Evolutionary conservation across 352 stramenopile genomes (phyloP).

Genomic region (Globisporangium yorkense): DNA sequence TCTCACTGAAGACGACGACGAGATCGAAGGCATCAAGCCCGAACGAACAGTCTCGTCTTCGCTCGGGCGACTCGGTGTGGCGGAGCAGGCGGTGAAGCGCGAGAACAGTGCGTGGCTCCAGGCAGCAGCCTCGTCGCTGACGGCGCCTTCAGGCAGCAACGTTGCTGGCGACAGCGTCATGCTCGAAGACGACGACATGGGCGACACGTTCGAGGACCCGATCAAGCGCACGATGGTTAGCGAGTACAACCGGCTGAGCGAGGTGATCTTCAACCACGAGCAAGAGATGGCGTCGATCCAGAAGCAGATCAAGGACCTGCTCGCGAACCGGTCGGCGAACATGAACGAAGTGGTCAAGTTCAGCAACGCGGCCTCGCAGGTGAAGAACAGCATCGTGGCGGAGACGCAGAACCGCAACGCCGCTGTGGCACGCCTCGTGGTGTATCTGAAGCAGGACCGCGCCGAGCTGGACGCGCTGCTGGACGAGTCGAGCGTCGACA

Average conservation of each 20-base stretch:
- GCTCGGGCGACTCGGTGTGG: background rate
- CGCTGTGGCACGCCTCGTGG: conserved; percentile 35
- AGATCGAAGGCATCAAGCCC: conserved; percentile 2
- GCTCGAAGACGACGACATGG: conserved; percentile 3
- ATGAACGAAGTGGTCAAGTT: conserved; percentile 27
- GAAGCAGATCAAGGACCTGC: conserved; percentile 32
- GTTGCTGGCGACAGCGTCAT: background rate
- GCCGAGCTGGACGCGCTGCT: conserved; percentile 36
- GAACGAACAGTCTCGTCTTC: background rate
- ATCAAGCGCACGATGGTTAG: conserved; percentile 42
- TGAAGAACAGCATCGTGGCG: conserved; percentile 9
- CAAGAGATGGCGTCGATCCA: conserved; percentile 23
- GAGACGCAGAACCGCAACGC: conserved; percentile 38
- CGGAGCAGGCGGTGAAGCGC: conserved; percentile 1
- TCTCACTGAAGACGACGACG: conserved; percentile 22
- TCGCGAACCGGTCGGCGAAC: conserved; percentile 19
- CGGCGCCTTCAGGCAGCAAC: background rate
- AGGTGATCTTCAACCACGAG: conserved; percentile 40
- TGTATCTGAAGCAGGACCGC: conserved; percentile 39
- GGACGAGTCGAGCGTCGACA: conserved; percentile 22
- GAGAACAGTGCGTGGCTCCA: conserved; percentile 9
- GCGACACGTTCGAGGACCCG: conserved; percentile 40
- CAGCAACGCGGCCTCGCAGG: conserved; percentile 6
- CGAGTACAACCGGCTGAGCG: conserved; percentile 53
- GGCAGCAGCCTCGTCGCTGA: background rate